Evolutionary conservation across 1,284 basidiomycete genomes (phyloP), one percentile per base, ranked within the genome.

Genomic region (Microbotryum lychnidis-dioicae): DNA sequence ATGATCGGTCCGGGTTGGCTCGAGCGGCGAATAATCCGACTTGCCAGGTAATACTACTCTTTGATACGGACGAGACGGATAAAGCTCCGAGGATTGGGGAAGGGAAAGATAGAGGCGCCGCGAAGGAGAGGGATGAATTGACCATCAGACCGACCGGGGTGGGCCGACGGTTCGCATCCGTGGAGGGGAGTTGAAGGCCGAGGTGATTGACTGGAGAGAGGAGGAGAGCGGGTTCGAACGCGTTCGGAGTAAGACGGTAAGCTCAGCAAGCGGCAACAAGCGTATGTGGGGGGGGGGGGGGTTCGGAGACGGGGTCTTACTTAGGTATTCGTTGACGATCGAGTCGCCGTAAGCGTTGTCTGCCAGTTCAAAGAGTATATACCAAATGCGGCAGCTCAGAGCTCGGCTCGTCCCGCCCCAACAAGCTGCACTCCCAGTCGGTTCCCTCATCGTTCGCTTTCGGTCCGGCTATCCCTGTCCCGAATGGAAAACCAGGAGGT

Each of bases 281-380:
- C 29, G 29, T 31, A 31, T 31, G 29, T 31, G 29, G 29, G 37
- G 25, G 25, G 25, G 25, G 25, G 25, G n/a, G n/a, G 25, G 37
- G 37, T 12, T 42, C 14, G 37, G 37, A 6, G 16, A 18, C 12
- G 12, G 12, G 37, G 37, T 42, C 3, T 47, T 56, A 21, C 58
- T 49, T 29, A 70, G 58, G 57, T 56, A 70, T 37, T 63, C 53
- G 53, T 70, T 70, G 9, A 62, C 63, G 56, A 68, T 58, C 6
- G 59, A 58, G 55, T 70, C 69, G 47, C 64, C 66, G 58, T 70
- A 70, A 20, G 60, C 62, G 25, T 53, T 46, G 44, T 54, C 57
- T n/a, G 46, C 20, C 20, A 16, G 23, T 20, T 20, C 27, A 6
- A 56, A 25, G 6, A 27, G 48, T 49, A 49, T 10, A 37, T 37